Base-by-base conservation (phyloP, 306 rosid genomes). In the Potentilla sterilis region DNA sequence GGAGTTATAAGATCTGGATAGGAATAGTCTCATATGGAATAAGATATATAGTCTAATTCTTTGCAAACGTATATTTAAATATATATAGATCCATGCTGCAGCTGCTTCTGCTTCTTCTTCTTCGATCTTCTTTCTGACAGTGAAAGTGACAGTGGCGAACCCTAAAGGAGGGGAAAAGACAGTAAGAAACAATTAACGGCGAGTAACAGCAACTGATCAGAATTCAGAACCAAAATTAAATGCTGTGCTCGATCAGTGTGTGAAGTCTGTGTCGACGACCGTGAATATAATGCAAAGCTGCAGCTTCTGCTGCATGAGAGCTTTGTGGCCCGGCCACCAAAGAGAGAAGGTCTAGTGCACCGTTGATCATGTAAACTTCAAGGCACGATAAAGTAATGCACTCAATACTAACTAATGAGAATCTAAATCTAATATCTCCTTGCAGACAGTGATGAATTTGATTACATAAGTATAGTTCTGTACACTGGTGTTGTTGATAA, bases 121-220 rank as follows among this genome's bases (percentile, higher is more conserved):
- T 78, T 78, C 51, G 4, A 4, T 52, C 42, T 55, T 19, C 69
- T 16, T 51, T 32, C 5, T 51, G 77, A 55, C 76, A 54, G 75
- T 42, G 71, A 83, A 72, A 81, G 79, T 15, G 67, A 75, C 71
- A 44, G 75, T 57, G 54, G 68, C 18, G 69, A 79, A 69, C 77
- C 76, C 69, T 57, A 74, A 63, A 14, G 55, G 58, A 54, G 32
- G 64, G 70, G 19, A 66, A 34, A 46, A 75, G 42, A 73, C 43
- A 42, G 69, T 35, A 64, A 64, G 43, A 64, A 37, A 37, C 12
- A 34, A 18, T 35, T 35, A 16, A 64, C 69, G 44, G 46, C 6
- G 44, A 64, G 44, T 8, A 13, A 28, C 68, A 34, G 43, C 43
- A 63, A 10, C 4, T 19, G 47, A 38, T 65, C 14, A 65, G 14